Evolutionary conservation across 2,329 filamentous ascomycete species (phyloP).

Genomic region (Colletotrichum simmondsii): DNA sequence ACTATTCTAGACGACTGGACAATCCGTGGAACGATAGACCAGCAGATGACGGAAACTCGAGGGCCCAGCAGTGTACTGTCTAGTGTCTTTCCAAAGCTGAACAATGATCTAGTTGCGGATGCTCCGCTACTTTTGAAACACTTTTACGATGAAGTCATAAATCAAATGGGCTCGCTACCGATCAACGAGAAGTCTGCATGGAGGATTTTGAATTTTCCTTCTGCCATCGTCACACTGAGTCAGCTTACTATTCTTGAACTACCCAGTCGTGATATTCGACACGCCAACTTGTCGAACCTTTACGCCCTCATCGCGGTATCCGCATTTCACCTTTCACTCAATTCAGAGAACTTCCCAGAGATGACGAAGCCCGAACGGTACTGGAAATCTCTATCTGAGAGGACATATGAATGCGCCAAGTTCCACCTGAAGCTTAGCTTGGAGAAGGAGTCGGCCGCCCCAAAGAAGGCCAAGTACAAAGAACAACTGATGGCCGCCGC

Average conservation of each 20-base stretch:
- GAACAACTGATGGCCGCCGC: slow-evolving; percentile 11
- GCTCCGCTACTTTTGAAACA: slow-evolving; percentile 6
- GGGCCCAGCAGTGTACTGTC: background rate
- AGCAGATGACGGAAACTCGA: background rate
- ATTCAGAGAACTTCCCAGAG: background rate
- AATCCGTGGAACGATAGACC: background rate
- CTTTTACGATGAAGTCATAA: slow-evolving; percentile 16
- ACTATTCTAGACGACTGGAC: background rate
- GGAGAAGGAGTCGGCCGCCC: background rate
- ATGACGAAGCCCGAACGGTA: background rate
- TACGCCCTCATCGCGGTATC: slow-evolving; percentile 8
- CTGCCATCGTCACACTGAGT: slow-evolving; percentile 6
- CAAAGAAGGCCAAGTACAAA: background rate
- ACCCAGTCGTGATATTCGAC: background rate
- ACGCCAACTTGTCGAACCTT: slow-evolving; percentile 1
- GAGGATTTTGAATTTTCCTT: slow-evolving; percentile 11
- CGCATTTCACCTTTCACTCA: slow-evolving; percentile 2
- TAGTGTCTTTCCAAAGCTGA: background rate
- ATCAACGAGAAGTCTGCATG: slow-evolving; percentile 14
- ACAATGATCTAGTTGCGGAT: background rate
- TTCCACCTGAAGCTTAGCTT: background rate
- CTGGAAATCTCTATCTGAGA: background rate
- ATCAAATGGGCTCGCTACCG: slow-evolving; percentile 7
- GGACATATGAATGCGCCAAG: background rate
- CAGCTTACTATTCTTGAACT: background rate